phyloP scores from a whole-genome alignment of 345 rosid genomes.

The Hibiscus tridactylites region DNA sequence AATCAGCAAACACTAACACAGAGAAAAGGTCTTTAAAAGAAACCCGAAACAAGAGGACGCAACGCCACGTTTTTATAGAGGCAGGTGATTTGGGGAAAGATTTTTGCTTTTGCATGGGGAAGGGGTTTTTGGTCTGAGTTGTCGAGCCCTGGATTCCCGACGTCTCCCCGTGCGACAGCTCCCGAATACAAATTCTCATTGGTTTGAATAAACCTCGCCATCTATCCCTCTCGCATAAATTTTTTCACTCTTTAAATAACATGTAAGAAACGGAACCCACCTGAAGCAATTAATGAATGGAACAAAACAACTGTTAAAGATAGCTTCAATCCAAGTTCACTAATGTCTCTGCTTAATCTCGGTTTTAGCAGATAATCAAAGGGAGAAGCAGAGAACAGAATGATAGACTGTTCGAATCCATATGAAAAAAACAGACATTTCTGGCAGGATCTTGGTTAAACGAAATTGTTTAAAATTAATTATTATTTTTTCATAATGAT shows the following conservation, averaged over 20 bases:
- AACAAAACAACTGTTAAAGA: background rate
- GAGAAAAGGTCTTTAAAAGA: background rate
- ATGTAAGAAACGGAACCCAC: background rate
- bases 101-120: background rate
- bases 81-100: too few species aligned
- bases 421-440: background rate
- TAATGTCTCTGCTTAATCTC: background rate
- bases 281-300: background rate
- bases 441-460: too few species aligned
- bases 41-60: constrained; percentile 7
- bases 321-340: background rate
- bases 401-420: too few species aligned
- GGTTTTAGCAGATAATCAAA: background rate
- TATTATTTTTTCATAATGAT: too few species aligned
- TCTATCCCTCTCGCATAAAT: background rate
- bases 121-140: background rate
- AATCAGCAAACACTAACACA: background rate
- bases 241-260: background rate
- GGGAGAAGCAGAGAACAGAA: background rate
- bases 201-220: background rate
- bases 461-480: too few species aligned
- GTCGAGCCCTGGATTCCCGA: background rate
- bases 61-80: constrained; percentile 22
- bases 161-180: background rate
- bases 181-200: background rate